Conservation (phyloP, 2,329 filamentous ascomycete species). For the Dactylella cylindrospora region DNA sequence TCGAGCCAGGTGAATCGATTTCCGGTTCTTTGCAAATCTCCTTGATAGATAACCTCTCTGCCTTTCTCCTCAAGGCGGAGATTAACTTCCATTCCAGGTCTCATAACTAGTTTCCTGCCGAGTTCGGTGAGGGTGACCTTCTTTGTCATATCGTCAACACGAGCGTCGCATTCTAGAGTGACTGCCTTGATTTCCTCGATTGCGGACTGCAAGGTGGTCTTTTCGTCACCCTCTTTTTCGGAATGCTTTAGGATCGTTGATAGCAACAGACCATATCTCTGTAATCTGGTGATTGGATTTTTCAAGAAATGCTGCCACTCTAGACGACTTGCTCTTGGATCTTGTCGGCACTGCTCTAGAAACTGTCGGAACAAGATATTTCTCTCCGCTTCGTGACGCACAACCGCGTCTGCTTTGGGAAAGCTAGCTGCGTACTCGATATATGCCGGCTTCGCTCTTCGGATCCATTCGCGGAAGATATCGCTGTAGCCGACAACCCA, state of each 20-base stretch:
- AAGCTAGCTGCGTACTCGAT: constrained; percentile 89
- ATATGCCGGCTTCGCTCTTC: constrained; percentile 85
- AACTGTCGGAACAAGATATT: constrained; percentile 87
- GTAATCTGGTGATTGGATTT: constrained; percentile 85
- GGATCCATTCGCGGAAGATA: constrained; percentile 96
- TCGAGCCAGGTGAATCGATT: constrained; percentile 93
- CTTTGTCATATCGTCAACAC: constrained; percentile 88
- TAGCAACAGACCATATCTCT: constrained; percentile 83
- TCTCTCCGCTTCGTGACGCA: constrained; percentile 78
- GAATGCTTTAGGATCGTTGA: constrained; percentile 82
- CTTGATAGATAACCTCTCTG: constrained; percentile 81
- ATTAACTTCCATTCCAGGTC: constrained; percentile 84
- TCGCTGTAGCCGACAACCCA: constrained; percentile 94
- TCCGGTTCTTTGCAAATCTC: constrained; percentile 84
- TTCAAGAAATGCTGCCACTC: constrained; percentile 96
- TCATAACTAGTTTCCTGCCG: constrained; percentile 75
- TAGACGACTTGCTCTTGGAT: constrained; percentile 77
- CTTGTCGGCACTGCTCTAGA: constrained; percentile 73
- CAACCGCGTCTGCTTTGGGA: constrained; percentile 76
- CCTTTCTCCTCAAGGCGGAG: constrained; percentile 94
- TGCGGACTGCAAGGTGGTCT: constrained; percentile 75
- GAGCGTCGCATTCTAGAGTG: constrained; percentile 84
- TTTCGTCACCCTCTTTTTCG: constrained; percentile 82
- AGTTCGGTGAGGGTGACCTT: constrained; percentile 87
- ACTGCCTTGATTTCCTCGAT: constrained; percentile 90